Base-by-base conservation (phyloP, 345 rosid species). In the Brassica nigra region DNA sequence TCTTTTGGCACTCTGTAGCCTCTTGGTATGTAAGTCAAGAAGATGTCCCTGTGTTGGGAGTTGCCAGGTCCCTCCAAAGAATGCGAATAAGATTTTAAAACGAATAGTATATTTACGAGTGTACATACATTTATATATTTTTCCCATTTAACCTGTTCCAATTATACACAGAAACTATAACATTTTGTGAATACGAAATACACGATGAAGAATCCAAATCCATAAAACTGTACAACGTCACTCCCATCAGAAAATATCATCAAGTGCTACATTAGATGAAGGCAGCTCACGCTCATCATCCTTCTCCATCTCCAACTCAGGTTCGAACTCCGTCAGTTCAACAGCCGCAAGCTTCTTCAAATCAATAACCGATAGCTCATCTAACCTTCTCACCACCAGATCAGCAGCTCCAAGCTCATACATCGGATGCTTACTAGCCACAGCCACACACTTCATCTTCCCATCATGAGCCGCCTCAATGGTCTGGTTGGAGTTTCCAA, bases 401-500 rank as follows among this genome's bases (percentile, higher is more conserved):
- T 93, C 98, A 49, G 99, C 98, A 52, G 99, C 99, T 39, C 90
- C 86, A 20, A 95, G 98, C 78, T 95, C 99, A 0, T 91, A 95
- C 62, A 91, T 85, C 0, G 94, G 98, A 80, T 93, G 97, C 82
- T 89, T 93, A 85, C 97, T 93, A 49, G 98, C 97, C 39, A 95
- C 94, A 62, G 96, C 98, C 63, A 95, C 99, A 39, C 98, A 95
- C 86, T 95, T 95, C 99, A 95, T 95, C 85, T 75, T 78, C 58
- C 88, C 96, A 70, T 95, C 99, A 39, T 88, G 98, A 28, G 98
- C 99, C 6, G 99, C 99, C 84, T 95, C 99, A 12, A 93, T 89
- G 0, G 98, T 89, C 83, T 86, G 93, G 67, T 93, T 95, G 0
- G 99, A 91, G 87, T 90, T 95, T 63, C 98, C 98, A 64, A 93